phyloP scores from a whole-genome alignment of 1,284 basidiomycete genomes.

The Kwoniella shivajii region DNA sequence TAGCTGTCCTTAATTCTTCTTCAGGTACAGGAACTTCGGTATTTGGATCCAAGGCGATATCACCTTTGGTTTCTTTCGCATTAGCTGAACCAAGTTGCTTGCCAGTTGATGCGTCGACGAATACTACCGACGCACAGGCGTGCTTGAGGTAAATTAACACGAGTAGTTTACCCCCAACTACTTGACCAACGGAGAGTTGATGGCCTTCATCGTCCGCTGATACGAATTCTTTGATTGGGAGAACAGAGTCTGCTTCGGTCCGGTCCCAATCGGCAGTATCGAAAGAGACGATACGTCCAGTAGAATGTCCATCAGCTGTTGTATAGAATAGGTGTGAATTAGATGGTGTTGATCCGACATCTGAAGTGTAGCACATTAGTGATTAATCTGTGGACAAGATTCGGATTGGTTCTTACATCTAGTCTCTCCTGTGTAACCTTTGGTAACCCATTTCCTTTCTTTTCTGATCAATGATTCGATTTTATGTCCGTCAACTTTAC shows the following conservation, averaged over 20 bases:
- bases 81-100: constrained; percentile 19
- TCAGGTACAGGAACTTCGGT: constrained; percentile 18
- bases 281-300: constrained; percentile 20
- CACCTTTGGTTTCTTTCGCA: constrained; percentile 15
- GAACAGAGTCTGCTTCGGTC: not conserved
- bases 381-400: not conserved
- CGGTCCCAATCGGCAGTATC: constrained; percentile 11
- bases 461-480: constrained; percentile 5
- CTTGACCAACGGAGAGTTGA: constrained; percentile 13
- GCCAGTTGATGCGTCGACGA: constrained; percentile 22
- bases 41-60: constrained; percentile 8
- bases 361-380: not conserved
- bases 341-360: constrained; percentile 16
- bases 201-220: constrained; percentile 15
- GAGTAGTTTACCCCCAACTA: constrained; percentile 17
- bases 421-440: constrained; percentile 20
- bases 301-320: constrained; percentile 16
- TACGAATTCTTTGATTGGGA: constrained; percentile 15
- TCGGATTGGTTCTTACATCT: constrained; percentile 11
- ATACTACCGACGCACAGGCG: constrained; percentile 24
- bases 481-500: not conserved
- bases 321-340: constrained; percentile 21
- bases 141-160: constrained; percentile 23
- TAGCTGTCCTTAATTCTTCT: constrained; percentile 15
- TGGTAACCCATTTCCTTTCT: constrained; percentile 16